Evolutionary conservation across 2,329 filamentous ascomycete genomes (phyloP), one percentile per base, ranked within the genome.

Genomic region (Bretziella fagacearum): DNA sequence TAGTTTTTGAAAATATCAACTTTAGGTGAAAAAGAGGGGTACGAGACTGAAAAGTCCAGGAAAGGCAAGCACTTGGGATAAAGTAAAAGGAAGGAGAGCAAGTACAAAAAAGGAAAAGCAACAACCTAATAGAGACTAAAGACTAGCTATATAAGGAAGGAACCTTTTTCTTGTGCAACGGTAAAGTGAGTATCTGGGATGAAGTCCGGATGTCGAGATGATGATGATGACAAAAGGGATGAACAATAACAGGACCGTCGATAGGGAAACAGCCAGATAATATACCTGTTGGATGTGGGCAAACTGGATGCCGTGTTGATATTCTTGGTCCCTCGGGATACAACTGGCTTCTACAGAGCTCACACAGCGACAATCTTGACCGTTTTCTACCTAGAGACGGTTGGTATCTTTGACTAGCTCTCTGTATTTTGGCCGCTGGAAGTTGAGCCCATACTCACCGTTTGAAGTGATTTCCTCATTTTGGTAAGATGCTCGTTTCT

Each of bases 1-100:
- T n/a, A n/a, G n/a, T n/a, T n/a, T n/a, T n/a, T n/a, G 40, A 11
- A 3, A 6, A 6, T 10, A 23, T 20, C n/a, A 29, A 43, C 10
- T 43, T 27, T 43, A 8, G 27, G 40, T 26, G 26, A 43, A 27
- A 17, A 18, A 27, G 25, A 11, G 26, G 7, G 11, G n/a, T 11
- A 20, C 13, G 15, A 25, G 17, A 37, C 15, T 15, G 25, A 27
- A 40, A 29, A 37, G 22, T 23, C 10, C 23, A 46, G 40, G 25
- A 36, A 11, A 7, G 23, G 43, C 3, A 46, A 46, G 35, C 22
- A 35, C 35, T 37, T 46, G 23, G 25, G 26, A 40, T 13, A 33
- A 22, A 40, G 5, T 6, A 17, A 25, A 40, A 11, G 20, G 23
- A 33, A 27, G 4, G 44, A 46, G n/a, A 8, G n/a, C 7, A 46